Conservation (phyloP, 352 stramenopile species). For the Globisporangium alternatum region DNA sequence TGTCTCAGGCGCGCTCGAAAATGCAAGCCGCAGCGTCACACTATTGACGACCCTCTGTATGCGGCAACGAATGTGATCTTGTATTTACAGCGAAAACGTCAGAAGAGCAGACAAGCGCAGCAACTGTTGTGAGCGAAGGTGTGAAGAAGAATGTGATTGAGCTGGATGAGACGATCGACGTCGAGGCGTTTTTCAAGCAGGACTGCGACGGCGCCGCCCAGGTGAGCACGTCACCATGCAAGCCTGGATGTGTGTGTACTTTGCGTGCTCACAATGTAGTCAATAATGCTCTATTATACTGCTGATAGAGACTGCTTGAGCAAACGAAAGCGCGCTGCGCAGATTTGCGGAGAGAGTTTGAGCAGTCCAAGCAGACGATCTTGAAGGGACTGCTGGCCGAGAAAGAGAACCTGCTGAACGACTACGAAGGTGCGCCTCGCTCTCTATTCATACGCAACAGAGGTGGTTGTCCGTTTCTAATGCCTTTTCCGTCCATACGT, state of each 20-base stretch:
- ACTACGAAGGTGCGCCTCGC: slow-evolving; percentile 11
- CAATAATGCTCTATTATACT: background rate
- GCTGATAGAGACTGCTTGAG: slow-evolving; percentile 48
- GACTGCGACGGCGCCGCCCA: slow-evolving; percentile 21
- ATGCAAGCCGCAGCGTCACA: background rate
- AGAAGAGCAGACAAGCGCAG: background rate
- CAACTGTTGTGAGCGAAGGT: background rate
- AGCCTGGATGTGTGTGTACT: background rate
- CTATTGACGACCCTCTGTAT: background rate
- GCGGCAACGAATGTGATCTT: background rate
- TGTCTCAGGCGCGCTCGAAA: too few relatives aligned
- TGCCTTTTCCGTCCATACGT: background rate
- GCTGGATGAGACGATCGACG: slow-evolving; percentile 20
- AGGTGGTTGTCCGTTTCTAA: background rate
- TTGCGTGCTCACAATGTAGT: background rate
- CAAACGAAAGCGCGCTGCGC: slow-evolving; percentile 45
- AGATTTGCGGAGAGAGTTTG: slow-evolving; percentile 50
- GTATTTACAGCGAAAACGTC: background rate
- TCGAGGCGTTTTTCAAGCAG: slow-evolving; percentile 20
- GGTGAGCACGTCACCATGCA: background rate
- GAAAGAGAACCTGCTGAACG: slow-evolving; percentile 49
- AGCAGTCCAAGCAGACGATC: slow-evolving; percentile 52
- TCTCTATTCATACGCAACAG: background rate
- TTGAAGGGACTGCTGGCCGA: slow-evolving; percentile 52
- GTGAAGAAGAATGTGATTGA: slow-evolving; percentile 12